Evolutionary conservation across 2,329 filamentous ascomycete genomes (phyloP).

Genomic region (Zymoseptoria tritici): DNA sequence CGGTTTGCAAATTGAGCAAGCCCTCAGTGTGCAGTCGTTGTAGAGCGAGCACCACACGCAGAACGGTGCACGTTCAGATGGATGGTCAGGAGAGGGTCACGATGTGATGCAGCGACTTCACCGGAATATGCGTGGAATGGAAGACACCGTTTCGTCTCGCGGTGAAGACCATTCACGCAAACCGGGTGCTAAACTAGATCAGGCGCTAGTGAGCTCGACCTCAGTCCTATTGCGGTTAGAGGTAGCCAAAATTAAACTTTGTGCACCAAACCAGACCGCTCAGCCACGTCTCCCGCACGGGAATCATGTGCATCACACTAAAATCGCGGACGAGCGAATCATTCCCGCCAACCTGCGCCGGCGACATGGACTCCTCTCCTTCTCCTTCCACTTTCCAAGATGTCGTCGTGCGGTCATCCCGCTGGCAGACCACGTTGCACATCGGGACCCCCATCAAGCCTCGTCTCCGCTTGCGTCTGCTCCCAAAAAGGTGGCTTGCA

Average conservation of each 20-base stretch:
- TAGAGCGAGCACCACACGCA: background rate
- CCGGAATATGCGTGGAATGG: background rate
- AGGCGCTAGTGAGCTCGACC: background rate
- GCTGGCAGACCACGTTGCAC: background rate
- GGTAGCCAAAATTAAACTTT: constrained; percentile 6
- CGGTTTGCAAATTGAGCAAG: background rate
- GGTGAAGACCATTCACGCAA: background rate
- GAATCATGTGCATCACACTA: background rate
- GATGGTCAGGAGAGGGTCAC: background rate
- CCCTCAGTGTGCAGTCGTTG: background rate
- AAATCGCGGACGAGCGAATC: background rate
- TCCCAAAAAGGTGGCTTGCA: background rate
- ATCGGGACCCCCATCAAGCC: background rate
- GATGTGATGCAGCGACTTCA: background rate
- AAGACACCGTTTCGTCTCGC: background rate
- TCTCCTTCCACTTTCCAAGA: background rate
- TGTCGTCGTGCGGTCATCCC: background rate
- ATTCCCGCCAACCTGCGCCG: constrained; percentile 3
- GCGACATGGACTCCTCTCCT: background rate
- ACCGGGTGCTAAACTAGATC: background rate
- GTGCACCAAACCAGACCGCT: constrained; percentile 5
- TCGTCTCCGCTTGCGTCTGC: background rate
- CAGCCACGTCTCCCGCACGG: background rate
- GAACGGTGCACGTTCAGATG: background rate
- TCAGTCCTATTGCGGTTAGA: background rate